Base-by-base conservation (phyloP, 2,329 filamentous ascomycete species). In the Xylaria sp. region DNA sequence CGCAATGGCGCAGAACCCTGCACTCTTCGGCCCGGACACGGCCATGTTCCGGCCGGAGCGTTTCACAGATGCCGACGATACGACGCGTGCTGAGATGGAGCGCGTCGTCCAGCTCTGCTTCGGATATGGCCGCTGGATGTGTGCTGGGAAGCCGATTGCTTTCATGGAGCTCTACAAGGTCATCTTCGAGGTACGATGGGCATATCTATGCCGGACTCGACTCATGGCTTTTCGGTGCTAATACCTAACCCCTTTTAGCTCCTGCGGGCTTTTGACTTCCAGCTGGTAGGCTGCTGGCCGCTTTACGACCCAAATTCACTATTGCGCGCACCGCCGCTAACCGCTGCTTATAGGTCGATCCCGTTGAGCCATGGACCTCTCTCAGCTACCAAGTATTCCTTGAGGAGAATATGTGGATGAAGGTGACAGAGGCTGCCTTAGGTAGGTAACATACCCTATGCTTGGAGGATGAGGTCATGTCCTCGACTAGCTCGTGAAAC, bases 41-140 rank as follows among this genome's bases (percentile, higher is more conserved):
- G 65, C 72, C 21, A 47, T 71, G 0, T 81, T 74, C 63, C 68
- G 73, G 2, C 78, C 77, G 0, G 76, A 77, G 41, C 67, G 78
- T n/a, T 79, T 77, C 71, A 54, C 78, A 17, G 67, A 75, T 44
- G 65, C 62, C 1, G 67, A 70, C 9, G 56, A 57, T 1, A 66
- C 65, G 1, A 62, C 67, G 24, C 63, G 66, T 26, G 63, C 58
- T n/a, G 62, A 64, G 22, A 74, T 72, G 64, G 63, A 71, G 43
- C 60, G 63, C 11, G 70, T 67, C 4, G 55, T 72, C 29, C 75
- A 76, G 40, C 63, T 74, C 13, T 61, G 72, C 3, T 78, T 78
- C 56, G 73, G 74, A 1, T 63, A 69, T 42, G 75, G 76, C 2
- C 65, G 66, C 7, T 74, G 66, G 53, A 62, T 67, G 56, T 78